Base-by-base conservation (phyloP, 805 yeast species). In the Candida broadrunensis region DNA sequence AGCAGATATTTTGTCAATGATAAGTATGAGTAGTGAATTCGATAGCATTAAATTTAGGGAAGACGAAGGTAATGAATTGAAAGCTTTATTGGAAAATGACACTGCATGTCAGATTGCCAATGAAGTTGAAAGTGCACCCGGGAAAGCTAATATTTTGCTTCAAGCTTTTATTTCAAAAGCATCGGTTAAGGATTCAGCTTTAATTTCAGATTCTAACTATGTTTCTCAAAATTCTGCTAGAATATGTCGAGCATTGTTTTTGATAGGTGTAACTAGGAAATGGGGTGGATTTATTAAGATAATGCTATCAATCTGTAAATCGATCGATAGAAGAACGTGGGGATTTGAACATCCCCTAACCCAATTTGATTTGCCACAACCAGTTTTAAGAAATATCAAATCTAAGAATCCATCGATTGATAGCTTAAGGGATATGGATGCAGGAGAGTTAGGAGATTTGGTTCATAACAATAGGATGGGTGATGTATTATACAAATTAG, bases 161-260 rank as follows among this genome's bases (percentile, higher is more conserved):
- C 99, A 93, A 60, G 83, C 97, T 0, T 95, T 75, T 58, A 85
- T 93, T 23, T 88, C 97, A 0, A 80, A 82, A 42, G 80, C 88
- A 1, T 52, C 60, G 9, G 77, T 90, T 27, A 78, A 75, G 43
- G 96, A 88, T 43, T 81, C 96, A 3, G 85, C 99, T 0, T 67
- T 93, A 43, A 70, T 78, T 2, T 88, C 97, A 0, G 99, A 93
- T 61, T 74, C 87, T 36, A 85, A 88, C 47, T 93, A 93, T 58
- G 95, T 93, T 42, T 97, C 98, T 1, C 99, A 93, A 55, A 93
- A 93, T 55, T 78, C 97, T 3, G 88, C 91, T 1, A 81, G 99
- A 70, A 91, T 93, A 25, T 80, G 96, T 49, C 78, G 98, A 19
- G 97, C 99, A 0, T 69, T 95, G 36, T 89, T 93, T 51, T 65